Conservation (phyloP, 169 alveolate species). For the Blepharisma undulans region DNA sequence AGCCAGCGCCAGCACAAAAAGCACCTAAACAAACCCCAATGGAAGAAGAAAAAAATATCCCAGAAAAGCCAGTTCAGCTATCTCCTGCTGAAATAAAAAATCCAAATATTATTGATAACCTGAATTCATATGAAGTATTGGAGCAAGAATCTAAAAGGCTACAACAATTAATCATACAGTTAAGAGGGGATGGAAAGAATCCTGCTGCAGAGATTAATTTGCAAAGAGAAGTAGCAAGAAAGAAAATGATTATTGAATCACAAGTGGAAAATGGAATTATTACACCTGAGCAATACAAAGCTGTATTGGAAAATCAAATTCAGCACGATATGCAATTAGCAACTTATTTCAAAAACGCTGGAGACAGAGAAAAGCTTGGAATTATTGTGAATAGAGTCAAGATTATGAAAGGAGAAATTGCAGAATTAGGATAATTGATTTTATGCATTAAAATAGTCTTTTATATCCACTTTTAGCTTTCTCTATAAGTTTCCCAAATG, state of each 20-base stretch:
- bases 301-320: slow-evolving; percentile 14
- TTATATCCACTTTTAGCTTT: background rate
- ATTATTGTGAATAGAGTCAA: background rate
- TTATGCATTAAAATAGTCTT: background rate
- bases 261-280: slow-evolving; percentile 31
- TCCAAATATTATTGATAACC: slow-evolving; percentile 25
- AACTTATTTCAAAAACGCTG: background rate
- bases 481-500: background rate
- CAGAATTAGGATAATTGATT: background rate
- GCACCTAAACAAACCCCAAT: background rate
- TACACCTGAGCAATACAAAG: slow-evolving; percentile 36
- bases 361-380: background rate
- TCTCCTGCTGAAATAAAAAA: background rate
- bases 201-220: background rate
- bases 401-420: slow-evolving; percentile 24
- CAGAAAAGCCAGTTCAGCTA: background rate
- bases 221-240: slow-evolving; percentile 16
- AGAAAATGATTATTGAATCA: slow-evolving; percentile 17
- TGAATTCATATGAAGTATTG: slow-evolving; percentile 4
- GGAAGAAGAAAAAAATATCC: background rate
- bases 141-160: slow-evolving; percentile 17
- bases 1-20: background rate
- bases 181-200: slow-evolving; percentile 6
- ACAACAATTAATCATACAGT: background rate
- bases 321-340: slow-evolving; percentile 34